Conservation (phyloP, 202 grass and related monocot species). For the Schoenoplectus tabernaemontani region DNA sequence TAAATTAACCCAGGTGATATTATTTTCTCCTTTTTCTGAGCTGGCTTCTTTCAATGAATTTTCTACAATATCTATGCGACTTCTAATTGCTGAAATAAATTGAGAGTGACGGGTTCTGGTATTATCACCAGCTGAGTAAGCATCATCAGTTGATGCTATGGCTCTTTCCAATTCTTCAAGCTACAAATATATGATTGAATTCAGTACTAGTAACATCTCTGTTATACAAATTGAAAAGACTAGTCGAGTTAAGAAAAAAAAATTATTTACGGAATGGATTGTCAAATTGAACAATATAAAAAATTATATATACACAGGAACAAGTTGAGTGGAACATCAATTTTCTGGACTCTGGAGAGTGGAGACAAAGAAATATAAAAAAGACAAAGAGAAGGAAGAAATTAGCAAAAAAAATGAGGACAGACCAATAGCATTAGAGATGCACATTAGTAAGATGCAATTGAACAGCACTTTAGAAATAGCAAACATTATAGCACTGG, state of each 20-base stretch:
- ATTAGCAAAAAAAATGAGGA: not conserved
- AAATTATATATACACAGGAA: not conserved
- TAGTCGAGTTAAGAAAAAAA: not conserved
- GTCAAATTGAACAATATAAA: not conserved
- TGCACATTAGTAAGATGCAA: not conserved
- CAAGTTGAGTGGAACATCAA: not conserved
- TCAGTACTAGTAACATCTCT: not conserved
- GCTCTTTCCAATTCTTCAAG: slow-evolving; percentile 73
- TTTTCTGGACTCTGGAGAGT: too few species aligned
- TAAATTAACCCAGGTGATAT: slow-evolving; percentile 53
- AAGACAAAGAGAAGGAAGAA: not conserved
- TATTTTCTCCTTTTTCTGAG: slow-evolving; percentile 24
- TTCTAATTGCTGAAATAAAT: slow-evolving; percentile 59
- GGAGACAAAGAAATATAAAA: not conserved
- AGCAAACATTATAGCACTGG: slow-evolving; percentile 2
- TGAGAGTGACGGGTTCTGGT: slow-evolving; percentile 54
- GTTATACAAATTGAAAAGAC: not conserved
- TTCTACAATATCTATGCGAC: slow-evolving; percentile 57
- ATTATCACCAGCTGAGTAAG: slow-evolving; percentile 42
- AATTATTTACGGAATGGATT: not conserved
- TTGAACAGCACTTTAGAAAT: not conserved
- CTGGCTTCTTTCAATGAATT: slow-evolving; percentile 48
- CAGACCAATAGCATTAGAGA: not conserved
- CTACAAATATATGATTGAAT: slow-evolving; percentile 31
- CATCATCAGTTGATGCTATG: slow-evolving; percentile 40